Base-by-base conservation (phyloP, 2,329 filamentous ascomycete genomes). In the Diaporthe citri region DNA sequence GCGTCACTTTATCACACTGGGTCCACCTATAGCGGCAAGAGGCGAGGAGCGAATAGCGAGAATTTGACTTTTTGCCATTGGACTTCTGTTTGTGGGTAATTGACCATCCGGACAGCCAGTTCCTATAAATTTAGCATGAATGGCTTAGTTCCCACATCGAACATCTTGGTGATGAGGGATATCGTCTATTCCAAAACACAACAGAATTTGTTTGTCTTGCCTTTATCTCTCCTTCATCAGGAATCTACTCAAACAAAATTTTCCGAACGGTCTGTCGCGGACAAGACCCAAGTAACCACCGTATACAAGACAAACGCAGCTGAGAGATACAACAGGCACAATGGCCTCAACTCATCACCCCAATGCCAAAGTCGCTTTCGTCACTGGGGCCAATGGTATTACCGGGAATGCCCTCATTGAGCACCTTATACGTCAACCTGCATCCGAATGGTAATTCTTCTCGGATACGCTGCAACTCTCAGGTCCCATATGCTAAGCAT, bases 341-440 rank as follows among this genome's bases (percentile, higher is more conserved):
- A 71, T 71, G 55, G 13, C 51, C 73, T 59, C 52, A 39, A 36
- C 9, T 12, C 28, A 57, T 31, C 17, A 67, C 25, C 46, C 25
- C 39, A 59, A n/a, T 20, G 12, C 20, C 25, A 75, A 59, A 41
- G 69, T 75, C 9, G 59, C 73, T 13, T 67, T 75, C 25, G 69
- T 75, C 22, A 67, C 73, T 34, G 82, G 82, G 41, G 79, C 72
- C 20, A 84, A 83, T 75, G 82, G 83, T 34, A 82, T 84, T 55
- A 82, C 77, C 57, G 83, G 83, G 9, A 76, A 77, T 66, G 80
- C 82, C 1, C 80, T 85, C 22, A 74, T 84, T 22, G 82, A 84
- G 72, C 78, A 83, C 56, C 75, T 85, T 31, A 71, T 75, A 15
- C 75, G 75, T 41, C 73, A 76, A 41, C 75, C 75, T 34, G 64